Evolutionary conservation across 1,284 basidiomycete species (phyloP), one percentile per base, ranked within the genome.

Genomic region (Trichosporon coremiiforme): DNA sequence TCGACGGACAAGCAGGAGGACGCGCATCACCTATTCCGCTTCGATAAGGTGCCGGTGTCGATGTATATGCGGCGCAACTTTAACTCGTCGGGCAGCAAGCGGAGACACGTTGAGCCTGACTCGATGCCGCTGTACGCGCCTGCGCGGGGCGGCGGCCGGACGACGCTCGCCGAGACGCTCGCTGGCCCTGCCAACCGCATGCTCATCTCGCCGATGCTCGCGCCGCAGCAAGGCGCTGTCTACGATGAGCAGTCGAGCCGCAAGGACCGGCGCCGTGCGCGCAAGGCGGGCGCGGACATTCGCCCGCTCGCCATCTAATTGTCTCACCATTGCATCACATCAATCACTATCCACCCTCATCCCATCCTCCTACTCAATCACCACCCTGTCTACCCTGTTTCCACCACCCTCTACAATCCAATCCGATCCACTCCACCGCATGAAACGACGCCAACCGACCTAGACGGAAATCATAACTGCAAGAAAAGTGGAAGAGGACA

Each of bases 31-130:
- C 71, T 79, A 66, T 77, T 81, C 67, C 69, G 81, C 22, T 82
- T 82, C 68, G 81, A 82, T 69, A 70, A 80, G 60, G 78, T 81
- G 1, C 79, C 77, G 1, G 79, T 82, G 20, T 78, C 78, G 38
- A 77, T 75, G 38, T 82, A 80, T 66, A 74, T 80, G 17, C 69
- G 75, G n/a, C 68, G 79, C 41, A 80, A 80, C 70, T 76, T 78
- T 64, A 71, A 70, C 38, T 69, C 68, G 13, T 69, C 68, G 7
- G 64, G 29, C 25, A 20, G 29, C 20, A 66, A 53, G 55, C 45
- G 33, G 7, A 20, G 22, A 5, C 33, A 50, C n/a, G 33, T 57
- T 55, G 63, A 67, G 38, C 22, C 63, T 8, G 57, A 60, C 47
- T 20, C 31, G 25, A 45, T 66, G 25, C 33, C 31, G 25, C 45